Percentiles rank a stretch among this genome's conserved stretches.
phyloP scores from a whole-genome alignment of 306 rosid genomes.

The Clitoria ternatea region DNA sequence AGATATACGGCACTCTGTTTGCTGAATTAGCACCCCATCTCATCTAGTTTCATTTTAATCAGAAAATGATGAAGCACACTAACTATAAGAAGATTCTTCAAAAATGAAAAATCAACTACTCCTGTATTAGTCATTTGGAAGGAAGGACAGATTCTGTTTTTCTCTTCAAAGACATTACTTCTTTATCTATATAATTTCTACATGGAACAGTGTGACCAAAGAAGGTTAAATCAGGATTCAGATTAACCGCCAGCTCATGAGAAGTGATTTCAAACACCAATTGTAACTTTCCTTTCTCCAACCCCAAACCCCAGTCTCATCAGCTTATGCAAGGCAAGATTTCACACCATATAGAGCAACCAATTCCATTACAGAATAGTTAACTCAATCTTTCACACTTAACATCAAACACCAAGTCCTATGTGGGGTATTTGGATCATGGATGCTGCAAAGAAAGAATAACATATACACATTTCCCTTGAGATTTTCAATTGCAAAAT shows the following conservation, averaged over 20 bases:
- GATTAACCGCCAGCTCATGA: constrained; percentile 75
- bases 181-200: constrained; percentile 61
- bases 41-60: constrained; percentile 30
- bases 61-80: constrained; percentile 23
- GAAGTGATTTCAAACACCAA: constrained; percentile 72
- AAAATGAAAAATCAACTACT: constrained; percentile 55
- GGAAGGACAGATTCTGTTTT: constrained; percentile 48
- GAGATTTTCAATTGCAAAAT: constrained; percentile 54
- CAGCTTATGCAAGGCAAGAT: constrained; percentile 49
- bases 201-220: constrained; percentile 73
- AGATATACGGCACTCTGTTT: not conserved
- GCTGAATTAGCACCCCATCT: not conserved
- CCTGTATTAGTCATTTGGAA: constrained; percentile 40
- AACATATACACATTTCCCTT: constrained; percentile 52
- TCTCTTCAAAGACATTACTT: constrained; percentile 60
- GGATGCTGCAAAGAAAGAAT: constrained; percentile 67
- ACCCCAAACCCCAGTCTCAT: constrained; percentile 82
- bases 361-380: constrained; percentile 64
- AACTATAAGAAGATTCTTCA: constrained; percentile 42
- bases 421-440: too few relatives aligned
- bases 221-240: constrained; percentile 70
- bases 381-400: constrained; percentile 64
- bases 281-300: constrained; percentile 69
- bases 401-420: constrained; percentile 62
- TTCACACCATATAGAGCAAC: constrained; percentile 56